Percentiles rank a stretch among this genome's conserved stretches.
phyloP scores from a whole-genome alignment of 2,329 filamentous ascomycete species.

The Cercospora sojina region DNA sequence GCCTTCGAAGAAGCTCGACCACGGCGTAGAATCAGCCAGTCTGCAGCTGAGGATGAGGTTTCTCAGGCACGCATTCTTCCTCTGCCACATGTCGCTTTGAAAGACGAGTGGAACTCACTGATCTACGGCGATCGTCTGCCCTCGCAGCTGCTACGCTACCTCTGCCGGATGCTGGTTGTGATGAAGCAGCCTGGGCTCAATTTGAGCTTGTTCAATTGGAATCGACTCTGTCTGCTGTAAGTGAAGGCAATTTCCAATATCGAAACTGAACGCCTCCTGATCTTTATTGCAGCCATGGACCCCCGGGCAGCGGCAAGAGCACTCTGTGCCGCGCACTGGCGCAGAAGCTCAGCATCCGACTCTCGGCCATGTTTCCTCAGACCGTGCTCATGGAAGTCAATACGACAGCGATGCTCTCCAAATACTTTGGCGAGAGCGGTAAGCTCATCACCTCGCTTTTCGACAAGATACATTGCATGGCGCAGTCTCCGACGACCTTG shows the following conservation, averaged over 20 bases:
- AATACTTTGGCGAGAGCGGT: constrained; percentile 50
- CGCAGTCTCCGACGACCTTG: constrained; percentile 44
- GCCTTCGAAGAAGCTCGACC: constrained; percentile 30
- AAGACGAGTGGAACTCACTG: constrained; percentile 49
- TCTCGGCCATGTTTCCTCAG: constrained; percentile 40
- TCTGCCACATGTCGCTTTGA: constrained; percentile 43
- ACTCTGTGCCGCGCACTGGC: constrained; percentile 50
- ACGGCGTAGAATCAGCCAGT: constrained; percentile 27
- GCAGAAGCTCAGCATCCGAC: constrained; percentile 52
- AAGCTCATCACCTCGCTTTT: constrained; percentile 47
- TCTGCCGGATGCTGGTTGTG: constrained; percentile 42
- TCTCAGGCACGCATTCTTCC: constrained; percentile 38
- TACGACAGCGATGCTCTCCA: constrained; percentile 47
- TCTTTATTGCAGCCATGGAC: constrained; percentile 36
- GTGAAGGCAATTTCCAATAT: background rate
- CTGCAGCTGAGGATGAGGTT: constrained; percentile 31
- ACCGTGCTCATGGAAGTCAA: constrained; percentile 48
- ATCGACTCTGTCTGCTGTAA: constrained; percentile 43
- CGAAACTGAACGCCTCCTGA: background rate
- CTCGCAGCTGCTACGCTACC: constrained; percentile 42
- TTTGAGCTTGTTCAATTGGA: constrained; percentile 46
- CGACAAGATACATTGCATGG: constrained; percentile 39
- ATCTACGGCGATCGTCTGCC: constrained; percentile 47
- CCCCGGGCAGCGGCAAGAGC: constrained; percentile 47
- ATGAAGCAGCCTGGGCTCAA: constrained; percentile 39